A percentile compares a stretch with the other conserved stretches of the same genome.
Evolutionary conservation across 2,329 filamentous ascomycete species (phyloP).

Genomic region (Fusarium odoratissimum): DNA sequence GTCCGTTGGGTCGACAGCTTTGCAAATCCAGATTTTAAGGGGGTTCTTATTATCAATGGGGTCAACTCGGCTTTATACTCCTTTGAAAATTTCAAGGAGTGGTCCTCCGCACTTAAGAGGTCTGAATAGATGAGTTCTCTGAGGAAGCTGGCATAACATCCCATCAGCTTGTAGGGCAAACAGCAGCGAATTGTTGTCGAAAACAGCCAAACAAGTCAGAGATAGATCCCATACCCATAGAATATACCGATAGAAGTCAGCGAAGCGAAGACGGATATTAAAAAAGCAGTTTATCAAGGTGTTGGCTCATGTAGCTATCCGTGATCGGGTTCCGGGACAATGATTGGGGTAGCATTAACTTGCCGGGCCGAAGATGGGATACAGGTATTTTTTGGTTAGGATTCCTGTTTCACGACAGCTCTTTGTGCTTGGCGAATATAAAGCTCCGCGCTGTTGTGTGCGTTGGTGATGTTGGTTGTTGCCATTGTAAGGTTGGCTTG

Average conservation of each 20-base stretch:
- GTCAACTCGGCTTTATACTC: background rate
- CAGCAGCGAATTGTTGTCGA: conserved; percentile 17
- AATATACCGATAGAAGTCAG: background rate
- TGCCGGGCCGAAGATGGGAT: conserved; percentile 28
- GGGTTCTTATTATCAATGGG: background rate
- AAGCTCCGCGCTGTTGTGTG: background rate
- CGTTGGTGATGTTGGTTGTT: background rate
- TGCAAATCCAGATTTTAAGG: background rate
- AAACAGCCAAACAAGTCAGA: background rate
- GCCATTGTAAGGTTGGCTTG: background rate
- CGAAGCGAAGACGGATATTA: background rate
- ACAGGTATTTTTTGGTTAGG: conserved; percentile 1
- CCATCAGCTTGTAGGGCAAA: conserved; percentile 20
- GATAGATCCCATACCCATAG: background rate
- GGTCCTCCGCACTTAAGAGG: conserved; percentile 13
- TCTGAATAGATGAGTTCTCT: conserved; percentile 6
- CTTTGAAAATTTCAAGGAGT: background rate
- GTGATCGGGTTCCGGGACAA: conserved; percentile 11
- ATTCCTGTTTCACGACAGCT: conserved; percentile 7
- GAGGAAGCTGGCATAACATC: background rate
- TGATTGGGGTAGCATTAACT: conserved; percentile 21
- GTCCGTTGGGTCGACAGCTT: background rate
- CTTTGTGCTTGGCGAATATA: background rate
- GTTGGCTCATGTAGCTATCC: conserved; percentile 24
- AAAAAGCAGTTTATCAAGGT: conserved; percentile 34